These are phyloP conservation scores for Francoa sonchifolia DNA, from an alignment of 441 rosid genomes.

Conservation along the genomic window DNA sequence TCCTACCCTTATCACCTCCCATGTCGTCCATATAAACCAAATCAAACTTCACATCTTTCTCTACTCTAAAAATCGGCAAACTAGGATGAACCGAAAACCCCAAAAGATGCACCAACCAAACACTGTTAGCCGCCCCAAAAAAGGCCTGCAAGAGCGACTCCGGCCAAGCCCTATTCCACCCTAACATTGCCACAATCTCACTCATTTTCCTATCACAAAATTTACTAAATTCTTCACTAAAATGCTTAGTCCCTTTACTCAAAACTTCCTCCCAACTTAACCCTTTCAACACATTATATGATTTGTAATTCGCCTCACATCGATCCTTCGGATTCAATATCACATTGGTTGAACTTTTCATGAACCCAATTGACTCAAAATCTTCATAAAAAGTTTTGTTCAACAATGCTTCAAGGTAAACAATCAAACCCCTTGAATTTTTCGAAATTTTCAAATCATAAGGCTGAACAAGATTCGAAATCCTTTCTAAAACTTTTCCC, in stretches of 20 bases:
- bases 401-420: slow-evolving; percentile 66
- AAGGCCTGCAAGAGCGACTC: slow-evolving; percentile 74
- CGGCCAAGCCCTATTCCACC: slow-evolving; percentile 92
- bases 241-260: slow-evolving; percentile 78
- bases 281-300: slow-evolving; percentile 42
- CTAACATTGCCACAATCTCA: slow-evolving; percentile 77
- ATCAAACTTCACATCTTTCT: slow-evolving; percentile 47
- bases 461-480: slow-evolving; percentile 59
- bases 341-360: slow-evolving; percentile 34
- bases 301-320: slow-evolving; percentile 55
- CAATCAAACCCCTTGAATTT: slow-evolving; percentile 45
- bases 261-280: slow-evolving; percentile 90
- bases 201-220: slow-evolving; percentile 97
- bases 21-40: slow-evolving; percentile 80
- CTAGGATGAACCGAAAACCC: slow-evolving; percentile 84
- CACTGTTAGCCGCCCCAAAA: slow-evolving; percentile 71
- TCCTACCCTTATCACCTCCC: slow-evolving; percentile 52
- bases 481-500: slow-evolving; percentile 49
- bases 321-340: slow-evolving; percentile 69
- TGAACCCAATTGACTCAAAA: slow-evolving; percentile 69
- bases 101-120: slow-evolving; percentile 78
- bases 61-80: slow-evolving; percentile 61
- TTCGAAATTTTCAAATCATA: slow-evolving; percentile 54
- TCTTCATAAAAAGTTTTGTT: slow-evolving; percentile 78
- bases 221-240: slow-evolving; percentile 82